Base-by-base conservation (phyloP, 805 yeast genomes). In the Yamadazyma olivae region DNA sequence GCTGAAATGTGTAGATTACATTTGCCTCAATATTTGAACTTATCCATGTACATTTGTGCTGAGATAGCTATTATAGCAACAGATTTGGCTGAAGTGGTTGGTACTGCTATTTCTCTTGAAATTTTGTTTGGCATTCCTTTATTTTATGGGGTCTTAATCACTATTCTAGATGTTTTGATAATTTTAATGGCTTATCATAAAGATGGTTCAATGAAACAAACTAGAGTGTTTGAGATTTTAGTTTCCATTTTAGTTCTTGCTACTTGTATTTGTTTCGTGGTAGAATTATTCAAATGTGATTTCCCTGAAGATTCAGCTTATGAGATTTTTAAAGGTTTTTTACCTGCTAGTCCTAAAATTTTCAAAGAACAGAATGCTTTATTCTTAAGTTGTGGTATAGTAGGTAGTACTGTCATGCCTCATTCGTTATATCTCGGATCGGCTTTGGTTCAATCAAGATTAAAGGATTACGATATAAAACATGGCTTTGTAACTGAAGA, bases 11-110 rank as follows among this genome's bases (percentile, higher is more conserved):
- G 97, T 61, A 73, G 87, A 32, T 76, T 74, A 32, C 86, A 89
- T 58, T 63, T 90, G 27, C 82, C 90, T 2, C 67, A 61, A 36
- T 71, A 71, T 41, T 50, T 84, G 21, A 84, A 83, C 51, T 48
- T 81, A 27, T 50, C 72, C 20, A 61, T 89, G 17, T 90, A 91
- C 56, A 55, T 80, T 2, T 70, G 90, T 43, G 95, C 97, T 0
- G 98, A 91, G 53, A 63, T 83, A 14, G 95, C 98, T 15, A 91
- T 91, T 40, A 80, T 91, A 28, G 96, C 97, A 2, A 91, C 98
- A 0, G 99, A 91, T 62, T 74, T 93, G 45, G 97, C 99, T 1
- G 98, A 91, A 56, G 96, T 91, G 23, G 91, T 93, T 17, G 99
- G 99, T n/a, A 87, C 96, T 3, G 97, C 98, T 3, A 88, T 91